phyloP scores from a whole-genome alignment of 2,329 filamentous ascomycete species.

The Penicillium italicum region DNA sequence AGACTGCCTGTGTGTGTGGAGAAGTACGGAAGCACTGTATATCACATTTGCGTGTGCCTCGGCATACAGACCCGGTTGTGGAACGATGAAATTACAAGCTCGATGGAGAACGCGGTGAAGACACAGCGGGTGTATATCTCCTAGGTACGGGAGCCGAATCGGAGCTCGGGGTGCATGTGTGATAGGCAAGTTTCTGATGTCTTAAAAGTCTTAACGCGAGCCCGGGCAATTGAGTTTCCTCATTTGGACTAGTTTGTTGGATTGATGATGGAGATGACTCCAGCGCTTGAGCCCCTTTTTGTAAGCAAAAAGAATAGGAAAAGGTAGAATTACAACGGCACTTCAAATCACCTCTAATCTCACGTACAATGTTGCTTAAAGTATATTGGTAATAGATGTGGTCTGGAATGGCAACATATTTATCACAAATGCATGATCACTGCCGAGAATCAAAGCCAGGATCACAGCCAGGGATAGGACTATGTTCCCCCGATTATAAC shows the following conservation, averaged over 20 bases:
- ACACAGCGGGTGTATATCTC: not conserved
- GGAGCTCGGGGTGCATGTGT: not conserved
- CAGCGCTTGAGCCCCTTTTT: conserved; percentile 1
- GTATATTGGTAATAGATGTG: not conserved
- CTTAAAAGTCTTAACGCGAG: not conserved
- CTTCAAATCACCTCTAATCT: not conserved
- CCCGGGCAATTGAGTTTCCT: not conserved
- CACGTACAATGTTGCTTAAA: not conserved
- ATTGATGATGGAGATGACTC: not conserved
- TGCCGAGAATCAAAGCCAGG: not conserved
- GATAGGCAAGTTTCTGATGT: not conserved
- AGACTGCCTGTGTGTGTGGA: not conserved
- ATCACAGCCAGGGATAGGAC: not conserved
- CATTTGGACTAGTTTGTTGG: not conserved
- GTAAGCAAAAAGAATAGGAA: not conserved
- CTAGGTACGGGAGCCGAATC: not conserved
- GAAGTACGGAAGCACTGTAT: conserved; percentile 6
- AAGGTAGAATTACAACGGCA: not conserved
- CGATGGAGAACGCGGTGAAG: conserved; percentile 3
- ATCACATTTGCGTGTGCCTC: conserved; percentile 6
- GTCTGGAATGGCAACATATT: not conserved
- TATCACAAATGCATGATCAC: conserved; percentile 2
- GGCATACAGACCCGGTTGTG: not conserved
- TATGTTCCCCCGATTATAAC: not conserved
- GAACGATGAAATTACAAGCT: not conserved